phyloP scores from a whole-genome alignment of 1,284 basidiomycete genomes.

The Rhizoctonia solani region DNA sequence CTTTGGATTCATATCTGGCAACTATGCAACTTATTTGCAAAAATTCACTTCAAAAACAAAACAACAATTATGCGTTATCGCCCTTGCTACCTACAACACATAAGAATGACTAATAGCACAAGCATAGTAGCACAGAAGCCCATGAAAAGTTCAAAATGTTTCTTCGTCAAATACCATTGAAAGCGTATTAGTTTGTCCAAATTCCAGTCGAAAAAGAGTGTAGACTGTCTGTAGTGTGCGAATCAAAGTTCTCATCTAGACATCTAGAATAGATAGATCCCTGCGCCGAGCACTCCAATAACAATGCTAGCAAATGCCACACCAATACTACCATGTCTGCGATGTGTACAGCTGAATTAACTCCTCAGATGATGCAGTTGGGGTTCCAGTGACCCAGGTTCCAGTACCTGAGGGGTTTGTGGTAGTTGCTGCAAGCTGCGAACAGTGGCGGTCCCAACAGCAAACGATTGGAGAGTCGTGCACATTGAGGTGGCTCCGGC shows the following conservation, averaged over 20 bases:
- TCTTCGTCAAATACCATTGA: background rate
- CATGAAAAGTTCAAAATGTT: background rate
- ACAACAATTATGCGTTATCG: no score
- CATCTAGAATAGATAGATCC: background rate
- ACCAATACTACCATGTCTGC: background rate
- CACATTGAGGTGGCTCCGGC: conserved; percentile 25
- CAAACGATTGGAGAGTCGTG: conserved; percentile 26
- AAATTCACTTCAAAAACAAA: no score
- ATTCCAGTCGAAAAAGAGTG: background rate
- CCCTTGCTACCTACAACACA: no score
- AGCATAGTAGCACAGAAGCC: no score
- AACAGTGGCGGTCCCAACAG: conserved; percentile 8
- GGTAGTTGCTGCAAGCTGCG: background rate
- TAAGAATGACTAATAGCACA: no score
- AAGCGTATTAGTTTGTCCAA: background rate
- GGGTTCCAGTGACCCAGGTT: background rate
- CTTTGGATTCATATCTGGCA: no score
- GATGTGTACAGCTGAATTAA: background rate
- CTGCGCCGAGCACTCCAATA: background rate
- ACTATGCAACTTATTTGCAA: no score
- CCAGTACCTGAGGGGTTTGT: background rate
- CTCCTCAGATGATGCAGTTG: background rate
- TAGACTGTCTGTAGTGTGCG: background rate
- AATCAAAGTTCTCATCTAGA: background rate
- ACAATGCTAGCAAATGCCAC: background rate